Percentiles rank a stretch among this genome's conserved stretches.
Evolutionary conservation across 306 rosid species (phyloP).

Genomic region (Macrotyloma uniflorum): DNA sequence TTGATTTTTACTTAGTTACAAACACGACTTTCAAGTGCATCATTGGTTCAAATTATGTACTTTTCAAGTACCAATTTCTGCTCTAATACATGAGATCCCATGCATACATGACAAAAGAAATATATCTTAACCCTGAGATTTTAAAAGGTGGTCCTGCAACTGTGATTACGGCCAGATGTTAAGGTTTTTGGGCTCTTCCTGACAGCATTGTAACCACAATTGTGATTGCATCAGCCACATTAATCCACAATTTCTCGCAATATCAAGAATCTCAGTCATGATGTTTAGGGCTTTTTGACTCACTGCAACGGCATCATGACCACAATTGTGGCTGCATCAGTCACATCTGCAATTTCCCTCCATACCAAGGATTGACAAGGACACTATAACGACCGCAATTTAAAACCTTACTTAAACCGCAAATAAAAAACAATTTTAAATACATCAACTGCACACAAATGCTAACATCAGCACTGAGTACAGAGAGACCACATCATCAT

Average conservation of each 20-base stretch:
- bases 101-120: constrained; percentile 5
- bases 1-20: constrained; percentile 3
- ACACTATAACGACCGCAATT: not conserved
- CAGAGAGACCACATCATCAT: constrained; percentile 31
- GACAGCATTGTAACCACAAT: not conserved
- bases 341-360: not conserved
- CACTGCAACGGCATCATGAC: not conserved
- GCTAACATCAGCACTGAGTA: constrained; percentile 8
- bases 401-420: not conserved
- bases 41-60: constrained; percentile 18
- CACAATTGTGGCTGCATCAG: not conserved
- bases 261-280: not conserved
- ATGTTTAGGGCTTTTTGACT: not conserved
- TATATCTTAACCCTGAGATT: not conserved
- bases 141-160: not conserved
- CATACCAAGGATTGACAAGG: not conserved
- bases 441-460: constrained; percentile 8
- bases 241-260: not conserved
- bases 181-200: not conserved
- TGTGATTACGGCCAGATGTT: not conserved
- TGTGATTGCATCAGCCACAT: not conserved
- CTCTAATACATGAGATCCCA: constrained; percentile 36
- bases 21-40: constrained; percentile 7
- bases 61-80: constrained; percentile 21
- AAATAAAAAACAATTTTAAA: not conserved